Base-by-base conservation (phyloP, 768 basidiomycete genomes). In the Panellus pusillus region DNA sequence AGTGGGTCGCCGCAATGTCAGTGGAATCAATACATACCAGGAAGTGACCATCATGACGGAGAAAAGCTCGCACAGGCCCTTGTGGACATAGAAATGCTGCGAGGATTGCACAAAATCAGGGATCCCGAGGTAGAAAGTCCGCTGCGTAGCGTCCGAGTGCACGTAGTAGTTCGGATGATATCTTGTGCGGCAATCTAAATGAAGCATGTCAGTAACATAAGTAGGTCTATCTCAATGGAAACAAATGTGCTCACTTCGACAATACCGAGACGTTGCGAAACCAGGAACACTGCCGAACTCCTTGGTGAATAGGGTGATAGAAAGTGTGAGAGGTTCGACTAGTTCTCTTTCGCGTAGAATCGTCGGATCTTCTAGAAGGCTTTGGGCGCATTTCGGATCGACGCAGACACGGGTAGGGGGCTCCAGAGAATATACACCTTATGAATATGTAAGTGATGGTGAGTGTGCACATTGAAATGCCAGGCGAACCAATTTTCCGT, bases 201-300 rank as follows among this genome's bases (percentile, higher is more conserved):
- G 24, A 24, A 46, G 9, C 8, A 35, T 12, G 4, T 32, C 9
- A 24, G 17, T 15, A 4, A 40, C 17, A 11, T 1, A 17, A 32
- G n/a, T 3, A 6, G 37, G 32, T 18, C 17, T 14, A 19, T n/a
- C 4, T 13, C 3, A 2, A 24, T 24, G 2, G 24, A 24, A 24
- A 24, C 24, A 6, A 24, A 2, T 24, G 24, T 37, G 35, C 46
- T 39, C 35, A 54, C 52, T 6, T 1, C 43, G 54, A 29, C 47
- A 72, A 14, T 55, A 44, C 2, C 42, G 54, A 6, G 54, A 55
- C 1, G 54, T 49, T 6, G 46, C 47, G 27, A 44, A 55, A 15
- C 41, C 47, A 19, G 54, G 54, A 9, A 55, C 19, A 17, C 39
- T 38, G 13, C 54, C 54, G 39, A 55, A 49, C 14, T 50, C 47